Evolutionary conservation across 2,329 filamentous ascomycete species (phyloP), one percentile per base, ranked within the genome.

Genomic region (Fusarium sp.): DNA sequence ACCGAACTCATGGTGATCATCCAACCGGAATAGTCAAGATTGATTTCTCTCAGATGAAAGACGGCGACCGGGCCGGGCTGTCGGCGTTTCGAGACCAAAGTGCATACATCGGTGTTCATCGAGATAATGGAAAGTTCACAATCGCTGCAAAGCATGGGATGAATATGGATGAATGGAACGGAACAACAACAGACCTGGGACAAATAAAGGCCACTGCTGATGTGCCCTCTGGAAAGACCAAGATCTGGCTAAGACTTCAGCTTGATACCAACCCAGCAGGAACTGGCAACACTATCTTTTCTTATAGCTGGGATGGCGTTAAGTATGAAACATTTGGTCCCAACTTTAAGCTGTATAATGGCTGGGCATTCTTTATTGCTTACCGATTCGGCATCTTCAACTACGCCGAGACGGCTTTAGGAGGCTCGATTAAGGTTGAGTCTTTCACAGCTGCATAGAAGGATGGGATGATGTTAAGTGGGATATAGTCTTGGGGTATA

Each of bases 51-150:
- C 79, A 79, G 45, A 86, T 90, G 83, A 75, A 78, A 0, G 82
- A 84, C 56, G 88, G 88, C 5, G 88, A 90, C 66, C 81, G 83
- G 18, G 81, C 84, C 0, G 88, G 88, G 3, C 80, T 88, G 1
- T 84, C 86, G 0, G 79, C 86, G 9, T 87, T 90, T 78, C 84
- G 88, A 2, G 86, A 90, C 69, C 79, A 81, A 18, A 83, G 82
- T 2, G 86, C 86, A 0, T 90, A 85, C 75, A 86, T 90, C 35
- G 87, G 86, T 3, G 77, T 90, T 15, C 75, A 83, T 63, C 83
- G 60, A 18, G 48, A 60, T 7, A 35, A 56, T 11, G 67, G 83
- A 52, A 65, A 60, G 4, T 76, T 80, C 51, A 77, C 72, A 10
- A 66, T 84, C 1, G 72, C 79, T 7, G 74, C 84, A 5, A 78